A percentile compares a stretch with the other conserved stretches of the same genome.
phyloP scores from a whole-genome alignment of 768 basidiomycete genomes.

The Mycena crocata region DNA sequence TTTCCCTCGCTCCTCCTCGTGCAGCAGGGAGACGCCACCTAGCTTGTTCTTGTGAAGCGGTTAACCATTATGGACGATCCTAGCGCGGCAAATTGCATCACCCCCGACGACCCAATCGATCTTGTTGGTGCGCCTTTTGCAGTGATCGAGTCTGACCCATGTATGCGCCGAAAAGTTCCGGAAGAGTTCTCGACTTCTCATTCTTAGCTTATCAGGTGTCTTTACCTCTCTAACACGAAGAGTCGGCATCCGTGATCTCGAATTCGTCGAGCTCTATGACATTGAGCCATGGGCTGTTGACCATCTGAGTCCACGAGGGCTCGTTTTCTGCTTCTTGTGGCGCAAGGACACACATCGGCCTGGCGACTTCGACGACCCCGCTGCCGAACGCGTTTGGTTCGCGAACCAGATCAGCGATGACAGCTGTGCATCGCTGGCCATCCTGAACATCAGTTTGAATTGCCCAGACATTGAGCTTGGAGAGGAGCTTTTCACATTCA shows the following conservation, averaged over 20 bases:
- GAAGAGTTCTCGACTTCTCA: slow-evolving; percentile 36
- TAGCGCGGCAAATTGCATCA: neutral
- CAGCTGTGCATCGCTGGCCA: slow-evolving; percentile 72
- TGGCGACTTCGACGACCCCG: slow-evolving; percentile 62
- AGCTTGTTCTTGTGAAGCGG: too few species aligned
- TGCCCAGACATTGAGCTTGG: slow-evolving; percentile 64
- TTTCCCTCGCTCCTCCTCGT: too few species aligned
- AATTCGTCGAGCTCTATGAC: slow-evolving; percentile 70
- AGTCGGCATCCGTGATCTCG: slow-evolving; percentile 63
- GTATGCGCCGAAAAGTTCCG: slow-evolving; percentile 33
- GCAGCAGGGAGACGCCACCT: too few species aligned
- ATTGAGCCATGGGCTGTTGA: slow-evolving; percentile 75
- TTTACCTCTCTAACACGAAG: slow-evolving; percentile 68
- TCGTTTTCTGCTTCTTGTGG: slow-evolving; percentile 75
- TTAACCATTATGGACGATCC: too few species aligned
- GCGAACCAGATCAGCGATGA: slow-evolving; percentile 76
- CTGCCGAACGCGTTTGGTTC: slow-evolving; percentile 71
- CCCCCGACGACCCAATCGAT: slow-evolving; percentile 43
- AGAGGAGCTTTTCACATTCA: slow-evolving; percentile 55
- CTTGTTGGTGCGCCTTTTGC: slow-evolving; percentile 73
- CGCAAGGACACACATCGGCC: slow-evolving; percentile 59
- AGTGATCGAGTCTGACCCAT: slow-evolving; percentile 69
- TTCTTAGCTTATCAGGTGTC: slow-evolving; percentile 50
- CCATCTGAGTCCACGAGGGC: slow-evolving; percentile 66
- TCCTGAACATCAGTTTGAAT: slow-evolving; percentile 71